Evolutionary conservation across 192 early-diverging fungal genomes (phyloP).

Genomic region (Pilaira anomala): DNA sequence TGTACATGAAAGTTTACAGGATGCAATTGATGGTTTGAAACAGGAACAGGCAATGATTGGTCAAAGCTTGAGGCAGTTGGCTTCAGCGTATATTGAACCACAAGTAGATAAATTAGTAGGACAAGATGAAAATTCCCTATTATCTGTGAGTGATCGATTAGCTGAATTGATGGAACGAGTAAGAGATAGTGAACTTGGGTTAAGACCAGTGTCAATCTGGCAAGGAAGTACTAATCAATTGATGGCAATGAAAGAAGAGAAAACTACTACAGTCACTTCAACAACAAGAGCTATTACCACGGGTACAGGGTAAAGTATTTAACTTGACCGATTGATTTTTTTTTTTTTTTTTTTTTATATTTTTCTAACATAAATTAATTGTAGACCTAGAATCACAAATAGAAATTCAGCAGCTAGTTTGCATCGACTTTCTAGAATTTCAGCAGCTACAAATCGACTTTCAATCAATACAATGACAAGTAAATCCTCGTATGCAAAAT

Average conservation of each 20-base stretch:
- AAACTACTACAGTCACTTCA: too few species aligned
- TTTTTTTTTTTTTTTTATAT: background rate
- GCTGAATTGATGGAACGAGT: slow-evolving; percentile 35
- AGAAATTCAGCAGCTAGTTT: background rate
- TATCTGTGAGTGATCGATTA: slow-evolving; percentile 39
- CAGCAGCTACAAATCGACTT: slow-evolving; percentile 4
- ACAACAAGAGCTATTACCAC: background rate
- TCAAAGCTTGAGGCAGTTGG: slow-evolving; percentile 35
- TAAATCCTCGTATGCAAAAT: background rate
- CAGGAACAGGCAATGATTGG: slow-evolving; percentile 45
- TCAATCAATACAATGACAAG: slow-evolving; percentile 2
- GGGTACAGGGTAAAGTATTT: background rate
- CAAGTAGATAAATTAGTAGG: slow-evolving; percentile 31
- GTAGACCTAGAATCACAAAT: slow-evolving; percentile 7
- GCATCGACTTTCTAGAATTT: background rate
- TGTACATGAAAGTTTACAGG: slow-evolving; percentile 40
- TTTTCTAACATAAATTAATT: too few species aligned
- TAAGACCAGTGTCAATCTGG: background rate
- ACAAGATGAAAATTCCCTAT: slow-evolving; percentile 33
- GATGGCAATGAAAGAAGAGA: too few species aligned
- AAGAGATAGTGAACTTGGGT: slow-evolving; percentile 19
- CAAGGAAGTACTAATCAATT: too few species aligned
- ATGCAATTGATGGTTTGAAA: slow-evolving; percentile 44
- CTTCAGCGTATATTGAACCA: slow-evolving; percentile 35
- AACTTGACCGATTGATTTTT: background rate